Conservation (phyloP, 2,329 filamentous ascomycete genomes). For the Pseudogymnoascus sp. region DNA sequence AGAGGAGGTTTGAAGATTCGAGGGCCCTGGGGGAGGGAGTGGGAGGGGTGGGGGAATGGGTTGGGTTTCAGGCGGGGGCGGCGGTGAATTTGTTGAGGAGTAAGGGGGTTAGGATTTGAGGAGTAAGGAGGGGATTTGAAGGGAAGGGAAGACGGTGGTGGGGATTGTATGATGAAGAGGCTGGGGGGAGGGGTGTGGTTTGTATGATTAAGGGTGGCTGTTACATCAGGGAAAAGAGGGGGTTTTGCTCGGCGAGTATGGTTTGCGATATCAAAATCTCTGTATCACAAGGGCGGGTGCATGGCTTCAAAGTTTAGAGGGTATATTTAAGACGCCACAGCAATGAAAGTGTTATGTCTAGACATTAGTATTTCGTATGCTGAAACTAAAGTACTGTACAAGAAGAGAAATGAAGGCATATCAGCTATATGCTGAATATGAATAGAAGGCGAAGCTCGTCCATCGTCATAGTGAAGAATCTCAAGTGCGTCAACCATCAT, state of each 20-base stretch:
- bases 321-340: background rate
- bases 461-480: background rate
- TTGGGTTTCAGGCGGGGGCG: constrained; percentile 72
- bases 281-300: background rate
- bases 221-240: background rate
- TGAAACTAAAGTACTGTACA: background rate
- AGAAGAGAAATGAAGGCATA: background rate
- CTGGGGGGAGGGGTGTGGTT: background rate
- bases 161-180: background rate
- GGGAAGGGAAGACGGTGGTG: background rate
- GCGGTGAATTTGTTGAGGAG: constrained; percentile 78
- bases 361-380: background rate
- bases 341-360: background rate
- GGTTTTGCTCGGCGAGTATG: background rate
- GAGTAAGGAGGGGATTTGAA: background rate
- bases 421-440: background rate
- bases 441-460: background rate
- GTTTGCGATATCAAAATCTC: background rate
- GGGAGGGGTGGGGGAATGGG: constrained; percentile 63
- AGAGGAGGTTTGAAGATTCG: constrained; percentile 61
- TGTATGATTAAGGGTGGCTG: background rate
- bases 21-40: constrained; percentile 55
- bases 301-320: background rate
- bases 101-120: constrained; percentile 74
- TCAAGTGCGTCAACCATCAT: background rate